Base-by-base conservation (phyloP, 352 stramenopile species). In the Globisporangium spiculum region DNA sequence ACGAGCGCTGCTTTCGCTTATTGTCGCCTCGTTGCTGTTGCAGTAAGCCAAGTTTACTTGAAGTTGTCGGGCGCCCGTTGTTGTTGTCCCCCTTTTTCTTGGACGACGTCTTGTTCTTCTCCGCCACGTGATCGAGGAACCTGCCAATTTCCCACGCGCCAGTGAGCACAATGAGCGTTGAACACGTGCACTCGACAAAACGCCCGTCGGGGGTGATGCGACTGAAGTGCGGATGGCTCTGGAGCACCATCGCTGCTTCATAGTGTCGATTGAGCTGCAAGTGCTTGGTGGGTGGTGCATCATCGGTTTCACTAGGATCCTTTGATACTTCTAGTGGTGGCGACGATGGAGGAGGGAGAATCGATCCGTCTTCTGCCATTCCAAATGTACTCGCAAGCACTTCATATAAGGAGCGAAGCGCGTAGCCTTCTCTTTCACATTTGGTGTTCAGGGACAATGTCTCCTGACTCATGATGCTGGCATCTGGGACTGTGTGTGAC, bases 101-200 rank as follows among this genome's bases (percentile, higher is more conserved):
- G 14, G 67, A 75, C 1, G 68, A 74, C 24, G 80, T 78, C 41
- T 80, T 60, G 55, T 9, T 73, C 44, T 91, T 90, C 20, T 84
- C 74, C 20, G 74, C 73, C 20, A 90, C 74, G 41, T 92, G 86
- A n/a, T 76, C 63, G 7, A 83, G 64, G 71, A 93, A 93, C 46
- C 83, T 80, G 8, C 71, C 70, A n/a, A 86, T 59, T 7, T 84
- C 71, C 84, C 87, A 94, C 1, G 84, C 70, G 7, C 50, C 58
- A 20, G 65, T 53, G 3, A 94, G 76, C 14, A 88, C 73, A 7
- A 92, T 72, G n/a, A 93, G 75, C n/a, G 72, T 73, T 0, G 70
- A 79, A 60, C 86, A 94, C 41, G 77, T 81, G 34, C 86, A 92
- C 74, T 92, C 84, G 8, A 87, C 63, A 54, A 91, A 90, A 1